Percentiles rank a stretch among this genome's conserved stretches.
phyloP scores from a whole-genome alignment of 2,329 filamentous ascomycete species.

The Lomentospora prolificans region DNA sequence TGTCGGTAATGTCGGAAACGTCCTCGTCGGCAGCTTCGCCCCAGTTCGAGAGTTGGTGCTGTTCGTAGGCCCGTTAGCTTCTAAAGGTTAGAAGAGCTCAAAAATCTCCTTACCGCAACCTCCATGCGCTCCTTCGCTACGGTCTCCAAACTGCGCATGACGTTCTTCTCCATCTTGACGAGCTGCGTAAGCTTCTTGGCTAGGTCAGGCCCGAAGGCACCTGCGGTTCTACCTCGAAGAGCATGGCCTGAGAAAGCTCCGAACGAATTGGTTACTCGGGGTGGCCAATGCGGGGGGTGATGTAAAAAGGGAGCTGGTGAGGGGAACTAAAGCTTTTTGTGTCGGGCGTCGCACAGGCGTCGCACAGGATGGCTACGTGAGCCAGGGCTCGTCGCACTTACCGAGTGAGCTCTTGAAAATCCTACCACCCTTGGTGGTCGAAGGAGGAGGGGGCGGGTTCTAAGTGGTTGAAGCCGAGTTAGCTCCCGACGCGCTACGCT shows the following conservation, averaged over 20 bases:
- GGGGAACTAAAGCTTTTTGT: background rate
- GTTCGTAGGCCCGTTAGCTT: no score
- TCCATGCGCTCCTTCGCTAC: slow-evolving; percentile 97
- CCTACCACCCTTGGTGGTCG: slow-evolving; percentile 81
- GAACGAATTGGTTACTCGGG: background rate
- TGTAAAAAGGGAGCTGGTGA: background rate
- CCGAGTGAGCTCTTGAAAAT: slow-evolving; percentile 85
- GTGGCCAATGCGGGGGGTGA: background rate
- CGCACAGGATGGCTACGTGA: background rate
- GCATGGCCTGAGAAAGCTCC: slow-evolving; percentile 41
- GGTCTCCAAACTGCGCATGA: slow-evolving; percentile 95
- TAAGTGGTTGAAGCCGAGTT: slow-evolving; percentile 27
- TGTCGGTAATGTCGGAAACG: slow-evolving; percentile 97
- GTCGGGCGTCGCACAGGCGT: background rate
- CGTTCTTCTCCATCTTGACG: slow-evolving; percentile 99
- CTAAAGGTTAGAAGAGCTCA: no score
- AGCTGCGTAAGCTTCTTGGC: slow-evolving; percentile 96
- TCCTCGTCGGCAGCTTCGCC: slow-evolving; percentile 93
- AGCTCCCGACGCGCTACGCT: background rate
- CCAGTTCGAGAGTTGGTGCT: slow-evolving; percentile 99
- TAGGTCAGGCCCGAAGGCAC: slow-evolving; percentile 74
- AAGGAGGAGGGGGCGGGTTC: slow-evolving; percentile 87
- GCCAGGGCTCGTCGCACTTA: slow-evolving; percentile 36
- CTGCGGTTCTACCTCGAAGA: slow-evolving; percentile 64
- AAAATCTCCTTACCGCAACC: slow-evolving; percentile 66